Evolutionary conservation across 169 alveolate genomes (phyloP).

Genomic region (Plasmodium inui): DNA sequence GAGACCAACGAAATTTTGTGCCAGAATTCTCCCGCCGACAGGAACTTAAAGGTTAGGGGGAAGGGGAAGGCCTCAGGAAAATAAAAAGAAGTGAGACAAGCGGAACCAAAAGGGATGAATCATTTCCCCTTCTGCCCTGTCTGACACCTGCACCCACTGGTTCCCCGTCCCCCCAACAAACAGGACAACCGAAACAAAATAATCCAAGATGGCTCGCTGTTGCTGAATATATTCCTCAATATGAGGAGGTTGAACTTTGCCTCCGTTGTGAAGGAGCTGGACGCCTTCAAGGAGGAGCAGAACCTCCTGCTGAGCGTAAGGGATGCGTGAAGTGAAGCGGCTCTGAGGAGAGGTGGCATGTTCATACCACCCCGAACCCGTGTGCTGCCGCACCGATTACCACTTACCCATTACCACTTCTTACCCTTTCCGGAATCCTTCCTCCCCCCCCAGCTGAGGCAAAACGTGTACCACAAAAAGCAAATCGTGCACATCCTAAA

Average conservation of each 20-base stretch:
- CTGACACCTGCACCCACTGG: not conserved
- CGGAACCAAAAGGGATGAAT: not conserved
- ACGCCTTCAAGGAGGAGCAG: conserved; percentile 46
- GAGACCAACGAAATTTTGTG: conserved; percentile 69
- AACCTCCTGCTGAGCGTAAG: conserved; percentile 33
- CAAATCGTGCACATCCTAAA: conserved; percentile 56
- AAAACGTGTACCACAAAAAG: conserved; percentile 67
- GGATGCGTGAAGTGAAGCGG: not conserved
- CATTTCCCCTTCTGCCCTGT: not conserved
- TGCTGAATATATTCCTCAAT: conserved; percentile 34
- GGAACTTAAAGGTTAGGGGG: conserved; percentile 36
- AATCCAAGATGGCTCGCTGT: conserved; percentile 50
- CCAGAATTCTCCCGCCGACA: conserved; percentile 55
- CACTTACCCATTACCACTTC: not conserved
- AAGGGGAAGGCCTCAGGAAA: not conserved
- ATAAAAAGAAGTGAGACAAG: not conserved
- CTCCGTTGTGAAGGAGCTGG: conserved; percentile 37
- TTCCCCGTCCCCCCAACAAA: not conserved
- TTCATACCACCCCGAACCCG: not conserved
- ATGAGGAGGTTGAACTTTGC: conserved; percentile 29
- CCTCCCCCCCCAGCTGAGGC: conserved; percentile 4
- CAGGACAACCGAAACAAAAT: conserved; percentile 63
- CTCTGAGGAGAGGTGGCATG: not conserved
- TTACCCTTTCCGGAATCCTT: not conserved
- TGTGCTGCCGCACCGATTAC: not conserved